Evolutionary conservation across 2,329 filamentous ascomycete species (phyloP).

Genomic region (Stachybotrys echinatus): DNA sequence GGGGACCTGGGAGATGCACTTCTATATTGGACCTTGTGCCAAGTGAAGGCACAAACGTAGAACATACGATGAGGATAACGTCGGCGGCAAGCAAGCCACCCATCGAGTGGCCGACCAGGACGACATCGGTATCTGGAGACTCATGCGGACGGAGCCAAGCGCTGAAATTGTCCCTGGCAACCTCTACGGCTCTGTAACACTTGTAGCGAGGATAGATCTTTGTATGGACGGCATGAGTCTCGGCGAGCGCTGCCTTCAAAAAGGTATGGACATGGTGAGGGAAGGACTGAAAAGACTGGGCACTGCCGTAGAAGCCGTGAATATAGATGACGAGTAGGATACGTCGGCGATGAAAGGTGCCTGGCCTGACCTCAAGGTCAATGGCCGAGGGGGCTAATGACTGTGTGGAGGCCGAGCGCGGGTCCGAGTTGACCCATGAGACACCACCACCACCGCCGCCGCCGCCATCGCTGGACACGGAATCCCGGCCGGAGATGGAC

Average conservation of each 20-base stretch:
- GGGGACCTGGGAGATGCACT: too few species aligned
- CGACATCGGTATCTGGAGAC: conserved; percentile 65
- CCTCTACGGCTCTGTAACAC: conserved; percentile 64
- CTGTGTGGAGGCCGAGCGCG: conserved; percentile 44
- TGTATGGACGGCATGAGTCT: conserved; percentile 76
- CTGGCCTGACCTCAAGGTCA: neutral
- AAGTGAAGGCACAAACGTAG: too few species aligned
- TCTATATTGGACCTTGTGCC: too few species aligned
- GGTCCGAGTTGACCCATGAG: conserved; percentile 23
- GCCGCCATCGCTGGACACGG: neutral
- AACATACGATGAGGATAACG: conserved; percentile 58
- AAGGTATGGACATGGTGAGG: conserved; percentile 81
- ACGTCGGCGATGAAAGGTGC: conserved; percentile 32
- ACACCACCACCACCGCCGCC: too few species aligned
- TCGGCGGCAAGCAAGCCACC: conserved; percentile 81
- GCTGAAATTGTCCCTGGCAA: conserved; percentile 79
- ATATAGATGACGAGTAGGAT: conserved; percentile 75
- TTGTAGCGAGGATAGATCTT: conserved; percentile 82
- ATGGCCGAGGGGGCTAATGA: conserved; percentile 28
- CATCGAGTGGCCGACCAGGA: conserved; percentile 86
- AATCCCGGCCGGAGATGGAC: neutral
- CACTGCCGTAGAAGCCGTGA: conserved; percentile 86
- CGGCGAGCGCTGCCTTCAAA: conserved; percentile 58
- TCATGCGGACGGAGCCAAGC: conserved; percentile 77
- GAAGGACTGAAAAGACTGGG: conserved; percentile 82